Conservation (phyloP, 2,329 filamentous ascomycete species). For the Amesomyces nigricolor region DNA sequence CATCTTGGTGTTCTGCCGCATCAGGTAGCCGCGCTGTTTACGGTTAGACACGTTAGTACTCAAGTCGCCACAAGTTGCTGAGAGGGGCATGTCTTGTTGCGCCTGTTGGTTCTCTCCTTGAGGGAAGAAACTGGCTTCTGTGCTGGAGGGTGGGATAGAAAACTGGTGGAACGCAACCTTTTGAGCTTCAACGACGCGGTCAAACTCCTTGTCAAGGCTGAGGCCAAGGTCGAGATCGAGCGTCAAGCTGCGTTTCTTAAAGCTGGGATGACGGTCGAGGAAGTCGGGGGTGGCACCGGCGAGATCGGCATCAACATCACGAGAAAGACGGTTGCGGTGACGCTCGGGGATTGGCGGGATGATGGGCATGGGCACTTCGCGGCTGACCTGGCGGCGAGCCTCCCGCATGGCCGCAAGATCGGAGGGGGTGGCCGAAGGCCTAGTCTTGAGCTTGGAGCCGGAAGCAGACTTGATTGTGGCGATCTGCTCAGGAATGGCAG, state of each 20-base stretch:
- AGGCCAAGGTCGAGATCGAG: slow-evolving; percentile 77
- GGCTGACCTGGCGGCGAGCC: slow-evolving; percentile 76
- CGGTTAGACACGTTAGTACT: slow-evolving; percentile 57
- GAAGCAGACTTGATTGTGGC: slow-evolving; percentile 81
- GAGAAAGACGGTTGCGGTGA: slow-evolving; percentile 51
- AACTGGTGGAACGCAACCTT: slow-evolving; percentile 66
- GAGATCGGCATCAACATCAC: slow-evolving; percentile 39
- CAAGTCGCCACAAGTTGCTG: slow-evolving; percentile 21
- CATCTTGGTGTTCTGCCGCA: slow-evolving; percentile 97
- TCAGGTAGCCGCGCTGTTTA: slow-evolving; percentile 92
- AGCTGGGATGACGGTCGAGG: slow-evolving; percentile 61
- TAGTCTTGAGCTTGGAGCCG: slow-evolving; percentile 80
- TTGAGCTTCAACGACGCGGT: slow-evolving; percentile 90
- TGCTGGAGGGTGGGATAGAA: slow-evolving; percentile 21
- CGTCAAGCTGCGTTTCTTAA: slow-evolving; percentile 77
- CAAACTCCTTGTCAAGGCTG: slow-evolving; percentile 86
- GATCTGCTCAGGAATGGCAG: slow-evolving; percentile 69
- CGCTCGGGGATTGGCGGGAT: slow-evolving; percentile 58
- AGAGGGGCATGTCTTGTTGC: slow-evolving; percentile 16
- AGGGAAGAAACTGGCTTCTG: slow-evolving; percentile 25
- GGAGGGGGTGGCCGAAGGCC: slow-evolving; percentile 79
- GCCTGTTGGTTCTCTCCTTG: slow-evolving; percentile 44
- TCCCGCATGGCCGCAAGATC: slow-evolving; percentile 83
- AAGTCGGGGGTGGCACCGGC: slow-evolving; percentile 37
- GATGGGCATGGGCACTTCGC: slow-evolving; percentile 47